phyloP scores from a whole-genome alignment of 371 early-diverging fungal species.

The Mortierella sp. region DNA sequence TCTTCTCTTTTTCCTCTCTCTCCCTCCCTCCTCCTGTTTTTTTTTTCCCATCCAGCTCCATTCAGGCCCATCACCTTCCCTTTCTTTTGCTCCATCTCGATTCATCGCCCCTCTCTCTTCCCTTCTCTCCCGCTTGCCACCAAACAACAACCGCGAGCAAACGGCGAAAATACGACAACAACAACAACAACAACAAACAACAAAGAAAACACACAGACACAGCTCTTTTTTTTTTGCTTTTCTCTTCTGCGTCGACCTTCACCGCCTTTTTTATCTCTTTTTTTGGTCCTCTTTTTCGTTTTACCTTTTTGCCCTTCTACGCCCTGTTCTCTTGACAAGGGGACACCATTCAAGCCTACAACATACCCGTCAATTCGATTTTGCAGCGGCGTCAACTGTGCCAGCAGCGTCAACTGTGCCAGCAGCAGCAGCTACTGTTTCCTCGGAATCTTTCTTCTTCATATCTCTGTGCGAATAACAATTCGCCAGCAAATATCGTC shows the following conservation, averaged over 20 bases:
- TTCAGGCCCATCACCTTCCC: constrained; percentile 4
- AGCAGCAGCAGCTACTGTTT: not conserved
- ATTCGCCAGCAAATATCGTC: not conserved
- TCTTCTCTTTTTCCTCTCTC: not conserved
- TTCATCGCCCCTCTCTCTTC: not conserved
- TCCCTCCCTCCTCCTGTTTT: not conserved
- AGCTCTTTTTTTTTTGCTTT: not conserved
- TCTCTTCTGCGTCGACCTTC: not conserved
- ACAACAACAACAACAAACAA: not conserved
- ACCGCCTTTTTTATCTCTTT: not conserved
- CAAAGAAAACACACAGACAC: not conserved
- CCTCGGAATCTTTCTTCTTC: not conserved
- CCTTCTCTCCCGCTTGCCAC: not conserved
- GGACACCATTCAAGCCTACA: too few species aligned
- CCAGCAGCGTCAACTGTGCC: not conserved
- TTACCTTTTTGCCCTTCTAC: not conserved
- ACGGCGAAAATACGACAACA: not conserved
- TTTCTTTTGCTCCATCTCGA: not conserved
- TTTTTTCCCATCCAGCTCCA: constrained; percentile 5
- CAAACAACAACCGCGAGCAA: too few species aligned
- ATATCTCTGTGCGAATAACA: not conserved
- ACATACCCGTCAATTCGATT: too few species aligned
- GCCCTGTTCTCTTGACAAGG: too few species aligned
- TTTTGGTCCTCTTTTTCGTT: not conserved
- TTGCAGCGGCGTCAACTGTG: not conserved